Evolutionary conservation across 139 green algal species (phyloP), one percentile per base, ranked within the genome.

Genomic region (Micractinium conductrix): DNA sequence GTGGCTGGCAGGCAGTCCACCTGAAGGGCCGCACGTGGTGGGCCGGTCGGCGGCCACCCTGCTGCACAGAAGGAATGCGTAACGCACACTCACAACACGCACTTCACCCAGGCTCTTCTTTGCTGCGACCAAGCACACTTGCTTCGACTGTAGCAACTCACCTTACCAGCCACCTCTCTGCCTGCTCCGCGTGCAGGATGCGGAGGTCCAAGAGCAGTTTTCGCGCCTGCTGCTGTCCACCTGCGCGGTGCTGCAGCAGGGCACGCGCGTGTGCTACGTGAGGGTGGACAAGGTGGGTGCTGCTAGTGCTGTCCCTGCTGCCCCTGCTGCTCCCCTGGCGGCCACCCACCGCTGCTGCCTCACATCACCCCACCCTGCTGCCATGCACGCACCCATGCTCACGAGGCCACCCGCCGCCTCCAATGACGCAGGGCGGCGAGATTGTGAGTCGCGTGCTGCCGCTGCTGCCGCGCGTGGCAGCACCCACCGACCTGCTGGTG

Each of bases 191-290:
- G n/a, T n/a, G n/a, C n/a, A n/a, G 12, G 48, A 58, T 16, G 26
- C 37, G 35, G 35, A 17, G 67, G 26, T 33, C 4, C 74, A 81
- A 30, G 21, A 37, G 22, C 30, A 70, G 74, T 14, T 63, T 1
- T 42, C 38, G 45, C 33, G 16, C 10, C 10, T 44, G 30, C 30
- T 79, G 33, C 35, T 4, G 43, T 22, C 74, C 35, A 81, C 35
- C 12, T 81, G 74, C 24, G 74, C 37, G 43, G 35, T 53, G 42
- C 48, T 81, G 53, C 53, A 67, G 35, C 19, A 70, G 21, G 74
- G 74, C 45, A 70, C 50, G 1, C 50, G 35, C 50, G 28, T 81
- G 16, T 81, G 74, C 74, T 70, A 81, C 74, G 33, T 81, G 2
- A 33, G 74, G 2, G 53, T 40, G 44, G 45, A 79, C 45, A 67